Evolutionary conservation across 495 filamentous ascomycete genomes (phyloP), one percentile per base, ranked within the genome.

Genomic region (Symbiotaphrina buchneri): DNA sequence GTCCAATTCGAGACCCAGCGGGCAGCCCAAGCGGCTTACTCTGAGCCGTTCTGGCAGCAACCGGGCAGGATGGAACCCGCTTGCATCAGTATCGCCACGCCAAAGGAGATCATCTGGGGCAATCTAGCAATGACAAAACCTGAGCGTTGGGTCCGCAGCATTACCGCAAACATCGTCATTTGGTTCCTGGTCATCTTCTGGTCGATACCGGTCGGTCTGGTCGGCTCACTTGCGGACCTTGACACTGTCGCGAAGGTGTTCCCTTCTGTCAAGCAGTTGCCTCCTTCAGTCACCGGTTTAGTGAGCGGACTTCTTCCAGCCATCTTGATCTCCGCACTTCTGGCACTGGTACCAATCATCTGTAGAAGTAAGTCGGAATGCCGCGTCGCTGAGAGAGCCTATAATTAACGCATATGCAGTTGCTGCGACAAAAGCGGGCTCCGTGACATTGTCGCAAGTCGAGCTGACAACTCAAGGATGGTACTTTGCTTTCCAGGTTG

Each of bases 401-500:
- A n/a, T n/a, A n/a, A n/a, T n/a, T n/a, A n/a, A n/a, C n/a, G n/a
- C n/a, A n/a, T n/a, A n/a, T n/a, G n/a, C n/a, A n/a, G 69, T 55
- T 53, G 68, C 65, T 68, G 78, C 83, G 15, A 82, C 68, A 44
- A 48, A 81, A 30, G 63, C 73, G 20, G 85, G 85, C 28, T 75
- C 68, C 31, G 79, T 81, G 10, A 81, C 74, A 6, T 40, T 65
- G 4, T 72, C 81, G 5, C 63, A 66, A 6, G 66, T 94, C 19
- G 85, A 95, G 52, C 57, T 93, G 19, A 75, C 71, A 29, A 74
- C 71, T 1, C 85, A 97, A 46, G 90, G 85, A 44, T 77, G 62
- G 29, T 97, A 91, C 58, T 97, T 94, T 44, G 65, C 61, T n/a
- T 97, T 94, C 64, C 83, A 93, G 48, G 75, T 97, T 24, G 61